Percentiles rank a stretch among this genome's conserved stretches.
Evolutionary conservation across 2,329 filamentous ascomycete species (phyloP).

Genomic region (Talaromyces piceae): DNA sequence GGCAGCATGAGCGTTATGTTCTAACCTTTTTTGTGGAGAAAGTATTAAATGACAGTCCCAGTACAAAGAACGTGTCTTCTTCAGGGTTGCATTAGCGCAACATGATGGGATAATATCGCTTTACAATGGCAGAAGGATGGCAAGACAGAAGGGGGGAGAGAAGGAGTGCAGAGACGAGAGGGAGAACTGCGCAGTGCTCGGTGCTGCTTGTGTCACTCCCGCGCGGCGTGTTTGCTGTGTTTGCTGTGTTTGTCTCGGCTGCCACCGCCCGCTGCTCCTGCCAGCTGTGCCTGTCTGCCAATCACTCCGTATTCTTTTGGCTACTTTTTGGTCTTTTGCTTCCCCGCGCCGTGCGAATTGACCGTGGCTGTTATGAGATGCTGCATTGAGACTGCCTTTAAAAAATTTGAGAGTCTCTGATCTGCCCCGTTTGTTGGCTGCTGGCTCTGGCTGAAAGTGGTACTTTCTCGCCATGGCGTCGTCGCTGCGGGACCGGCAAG

Average conservation of each 20-base stretch:
- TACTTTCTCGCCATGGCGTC: conserved; percentile 45
- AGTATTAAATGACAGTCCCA: conserved; percentile 23
- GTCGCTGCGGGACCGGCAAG: conserved; percentile 64
- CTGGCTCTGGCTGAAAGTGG: too few relatives aligned
- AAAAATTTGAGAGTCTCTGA: background rate
- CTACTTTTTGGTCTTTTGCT: background rate
- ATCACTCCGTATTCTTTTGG: too few relatives aligned
- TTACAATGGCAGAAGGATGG: conserved; percentile 26
- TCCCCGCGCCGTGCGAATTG: too few relatives aligned
- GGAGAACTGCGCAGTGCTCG: conserved; percentile 3
- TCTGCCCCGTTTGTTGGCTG: too few relatives aligned
- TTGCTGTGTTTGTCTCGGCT: conserved; percentile 19
- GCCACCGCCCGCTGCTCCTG: too few relatives aligned
- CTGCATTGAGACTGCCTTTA: background rate
- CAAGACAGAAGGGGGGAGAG: conserved; percentile 12
- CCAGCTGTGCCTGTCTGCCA: background rate
- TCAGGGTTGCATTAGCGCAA: conserved; percentile 23
- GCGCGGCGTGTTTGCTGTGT: conserved; percentile 12
- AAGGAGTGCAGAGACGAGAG: conserved; percentile 8
- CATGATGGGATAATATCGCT: conserved; percentile 30
- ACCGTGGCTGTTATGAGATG: background rate
- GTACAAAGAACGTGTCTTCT: conserved; percentile 31
- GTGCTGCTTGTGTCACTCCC: conserved; percentile 10
- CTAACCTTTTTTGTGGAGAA: conserved; percentile 14
- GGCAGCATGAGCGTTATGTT: conserved; percentile 16